These are phyloP conservation scores for Diaporthe vaccinii DNA, from an alignment of 2,329 filamentous ascomycete species.

Conservation along the genomic window DNA sequence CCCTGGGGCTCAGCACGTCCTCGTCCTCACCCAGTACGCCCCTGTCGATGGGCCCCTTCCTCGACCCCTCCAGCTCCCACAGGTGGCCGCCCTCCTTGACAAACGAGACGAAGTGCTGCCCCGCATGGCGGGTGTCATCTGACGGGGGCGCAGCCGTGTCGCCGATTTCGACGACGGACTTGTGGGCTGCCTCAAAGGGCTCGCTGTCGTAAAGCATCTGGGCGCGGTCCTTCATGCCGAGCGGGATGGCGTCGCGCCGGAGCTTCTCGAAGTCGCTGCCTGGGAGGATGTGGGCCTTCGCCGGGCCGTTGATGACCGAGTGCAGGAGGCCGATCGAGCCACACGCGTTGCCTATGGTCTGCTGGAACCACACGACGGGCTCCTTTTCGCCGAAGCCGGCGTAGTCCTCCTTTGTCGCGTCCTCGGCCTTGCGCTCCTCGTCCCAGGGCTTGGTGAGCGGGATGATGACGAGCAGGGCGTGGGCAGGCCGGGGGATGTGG, in stretches of 20 bases:
- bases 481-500: conserved; percentile 81
- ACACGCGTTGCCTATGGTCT: conserved; percentile 87
- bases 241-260: conserved; percentile 71
- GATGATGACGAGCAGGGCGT: conserved; percentile 85
- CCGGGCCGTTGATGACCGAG: conserved; percentile 77
- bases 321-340: conserved; percentile 85
- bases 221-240: conserved; percentile 73
- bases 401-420: conserved; percentile 66
- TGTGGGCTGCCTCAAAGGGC: conserved; percentile 80
- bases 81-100: conserved; percentile 75
- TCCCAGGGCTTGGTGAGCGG: conserved; percentile 67
- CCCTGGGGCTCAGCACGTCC: conserved; percentile 75
- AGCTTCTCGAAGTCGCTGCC: conserved; percentile 70
- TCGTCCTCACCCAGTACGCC: conserved; percentile 67
- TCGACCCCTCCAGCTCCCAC: conserved; percentile 84
- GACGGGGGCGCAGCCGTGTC: conserved; percentile 75
- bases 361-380: conserved; percentile 85
- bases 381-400: conserved; percentile 59
- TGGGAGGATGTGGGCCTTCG: conserved; percentile 65
- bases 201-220: conserved; percentile 78
- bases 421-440: conserved; percentile 64
- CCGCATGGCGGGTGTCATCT: conserved; percentile 65
- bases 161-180: conserved; percentile 75
- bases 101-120: conserved; percentile 86
- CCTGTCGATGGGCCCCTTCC: conserved; percentile 80